Conservation (phyloP, 2,329 filamentous ascomycete genomes). For the Parastagonospora avenae region DNA sequence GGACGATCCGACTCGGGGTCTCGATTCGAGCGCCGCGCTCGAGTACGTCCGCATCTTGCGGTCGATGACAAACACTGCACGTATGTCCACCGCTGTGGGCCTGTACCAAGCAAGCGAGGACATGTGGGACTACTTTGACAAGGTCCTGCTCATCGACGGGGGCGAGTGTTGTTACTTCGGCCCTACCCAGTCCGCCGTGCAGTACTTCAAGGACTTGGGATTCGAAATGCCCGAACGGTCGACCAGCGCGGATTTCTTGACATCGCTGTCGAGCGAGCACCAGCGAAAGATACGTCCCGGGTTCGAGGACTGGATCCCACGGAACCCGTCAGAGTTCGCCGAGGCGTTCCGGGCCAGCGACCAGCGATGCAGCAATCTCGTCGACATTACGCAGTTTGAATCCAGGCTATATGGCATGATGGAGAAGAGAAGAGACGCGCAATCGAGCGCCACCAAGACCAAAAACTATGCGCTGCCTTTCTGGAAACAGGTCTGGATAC, state of each 20-base stretch:
- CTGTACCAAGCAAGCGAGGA: constrained; percentile 59
- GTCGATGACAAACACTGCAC: constrained; percentile 54
- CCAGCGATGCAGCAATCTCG: constrained; percentile 36
- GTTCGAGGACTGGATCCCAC: constrained; percentile 47
- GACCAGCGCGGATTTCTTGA: constrained; percentile 74
- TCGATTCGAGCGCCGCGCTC: constrained; percentile 52
- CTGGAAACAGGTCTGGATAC: background rate
- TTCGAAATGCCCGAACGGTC: constrained; percentile 65
- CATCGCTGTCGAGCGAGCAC: constrained; percentile 63
- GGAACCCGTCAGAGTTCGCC: constrained; percentile 53
- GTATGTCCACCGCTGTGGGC: constrained; percentile 60
- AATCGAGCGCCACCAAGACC: background rate
- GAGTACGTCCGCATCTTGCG: constrained; percentile 61
- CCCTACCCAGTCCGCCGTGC: constrained; percentile 59
- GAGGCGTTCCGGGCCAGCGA: constrained; percentile 58
- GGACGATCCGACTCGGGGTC: constrained; percentile 51
- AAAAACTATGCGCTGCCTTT: constrained; percentile 1
- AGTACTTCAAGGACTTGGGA: constrained; percentile 71
- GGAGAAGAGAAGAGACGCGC: constrained; percentile 1
- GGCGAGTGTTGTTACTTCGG: constrained; percentile 78
- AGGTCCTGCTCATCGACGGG: constrained; percentile 74
- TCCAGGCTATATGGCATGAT: background rate
- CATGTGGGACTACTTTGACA: constrained; percentile 70
- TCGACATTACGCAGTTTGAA: background rate
- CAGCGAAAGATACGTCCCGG: constrained; percentile 48